These are phyloP conservation scores for Stropharia rugosoannulata DNA, from an alignment of 768 basidiomycete genomes.

Conservation along the genomic window DNA sequence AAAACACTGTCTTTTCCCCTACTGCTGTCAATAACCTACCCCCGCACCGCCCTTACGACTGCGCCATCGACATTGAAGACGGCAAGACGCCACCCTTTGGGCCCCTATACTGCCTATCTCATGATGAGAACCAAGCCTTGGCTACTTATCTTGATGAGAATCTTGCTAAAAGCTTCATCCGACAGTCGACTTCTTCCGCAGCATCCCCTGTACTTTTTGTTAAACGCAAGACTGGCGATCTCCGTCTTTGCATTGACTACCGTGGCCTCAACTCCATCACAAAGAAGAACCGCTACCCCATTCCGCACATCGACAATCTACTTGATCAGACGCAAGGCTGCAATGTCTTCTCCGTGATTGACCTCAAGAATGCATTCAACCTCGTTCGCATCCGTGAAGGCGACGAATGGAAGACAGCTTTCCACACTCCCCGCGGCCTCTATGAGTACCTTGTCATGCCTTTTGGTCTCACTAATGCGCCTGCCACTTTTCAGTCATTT, in stretches of 20 bases:
- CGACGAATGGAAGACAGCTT: slow-evolving; percentile 45
- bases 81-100: slow-evolving; percentile 30
- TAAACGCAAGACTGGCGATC: slow-evolving; percentile 31
- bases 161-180: slow-evolving; percentile 31
- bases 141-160: slow-evolving; percentile 18
- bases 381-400: slow-evolving; percentile 20
- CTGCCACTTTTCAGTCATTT: slow-evolving; percentile 40
- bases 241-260: slow-evolving; percentile 31
- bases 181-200: slow-evolving; percentile 27
- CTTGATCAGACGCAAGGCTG: slow-evolving; percentile 17
- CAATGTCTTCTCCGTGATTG: slow-evolving; percentile 30
- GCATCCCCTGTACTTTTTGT: slow-evolving; percentile 32
- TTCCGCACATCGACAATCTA: slow-evolving; percentile 27
- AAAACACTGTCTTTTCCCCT: slow-evolving; percentile 23
- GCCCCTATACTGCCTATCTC: slow-evolving; percentile 28
- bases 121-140: slow-evolving; percentile 29
- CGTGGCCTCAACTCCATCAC: slow-evolving; percentile 34
- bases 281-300: slow-evolving; percentile 28
- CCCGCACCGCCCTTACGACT: slow-evolving; percentile 33
- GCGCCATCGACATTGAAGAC: slow-evolving; percentile 31
- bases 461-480: slow-evolving; percentile 36
- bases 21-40: slow-evolving; percentile 24
- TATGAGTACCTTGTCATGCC: slow-evolving; percentile 41
- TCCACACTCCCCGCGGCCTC: slow-evolving; percentile 31
- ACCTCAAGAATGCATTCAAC: slow-evolving; percentile 22